These are phyloP conservation scores for Sporothrix variecibatus DNA, from an alignment of 2,329 filamentous ascomycete species.

Conservation along the genomic window DNA sequence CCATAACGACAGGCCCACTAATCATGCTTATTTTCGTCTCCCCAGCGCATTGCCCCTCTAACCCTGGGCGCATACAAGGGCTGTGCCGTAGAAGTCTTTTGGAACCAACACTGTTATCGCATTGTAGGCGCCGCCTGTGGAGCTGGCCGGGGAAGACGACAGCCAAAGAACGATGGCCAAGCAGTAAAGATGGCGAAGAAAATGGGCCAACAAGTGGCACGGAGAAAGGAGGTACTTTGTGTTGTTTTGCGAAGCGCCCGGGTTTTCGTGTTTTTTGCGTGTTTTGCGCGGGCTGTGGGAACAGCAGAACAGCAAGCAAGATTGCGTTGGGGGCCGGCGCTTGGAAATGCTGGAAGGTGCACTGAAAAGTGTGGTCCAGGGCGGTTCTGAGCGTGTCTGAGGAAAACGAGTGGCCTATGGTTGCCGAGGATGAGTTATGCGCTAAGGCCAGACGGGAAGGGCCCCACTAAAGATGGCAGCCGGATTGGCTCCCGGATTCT, in stretches of 20 bases:
- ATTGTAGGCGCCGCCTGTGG: not conserved
- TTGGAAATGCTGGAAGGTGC: not conserved
- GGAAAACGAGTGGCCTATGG: not conserved
- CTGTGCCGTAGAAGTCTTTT: not conserved
- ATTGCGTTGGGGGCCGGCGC: not conserved
- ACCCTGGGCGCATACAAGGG: not conserved
- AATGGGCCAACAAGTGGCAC: not conserved
- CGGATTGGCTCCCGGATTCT: not conserved
- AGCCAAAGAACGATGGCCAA: not conserved
- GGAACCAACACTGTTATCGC: not conserved
- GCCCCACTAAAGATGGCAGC: not conserved
- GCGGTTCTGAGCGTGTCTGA: not conserved
- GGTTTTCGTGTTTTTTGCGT: not conserved
- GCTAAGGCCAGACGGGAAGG: not conserved
- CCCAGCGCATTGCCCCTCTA: not conserved
- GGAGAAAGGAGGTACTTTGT: not conserved
- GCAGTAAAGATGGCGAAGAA: not conserved
- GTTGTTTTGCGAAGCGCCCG: not conserved
- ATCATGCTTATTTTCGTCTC: not conserved
- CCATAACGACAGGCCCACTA: not conserved
- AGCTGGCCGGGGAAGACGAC: not conserved
- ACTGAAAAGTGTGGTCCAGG: not conserved
- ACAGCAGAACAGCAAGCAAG: not conserved
- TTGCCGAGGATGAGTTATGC: not conserved
- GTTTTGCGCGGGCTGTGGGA: not conserved